Percentiles rank a stretch among this genome's conserved stretches.
Conservation (phyloP, 257 asterid species). For the Solanum habrochaites region DNA sequence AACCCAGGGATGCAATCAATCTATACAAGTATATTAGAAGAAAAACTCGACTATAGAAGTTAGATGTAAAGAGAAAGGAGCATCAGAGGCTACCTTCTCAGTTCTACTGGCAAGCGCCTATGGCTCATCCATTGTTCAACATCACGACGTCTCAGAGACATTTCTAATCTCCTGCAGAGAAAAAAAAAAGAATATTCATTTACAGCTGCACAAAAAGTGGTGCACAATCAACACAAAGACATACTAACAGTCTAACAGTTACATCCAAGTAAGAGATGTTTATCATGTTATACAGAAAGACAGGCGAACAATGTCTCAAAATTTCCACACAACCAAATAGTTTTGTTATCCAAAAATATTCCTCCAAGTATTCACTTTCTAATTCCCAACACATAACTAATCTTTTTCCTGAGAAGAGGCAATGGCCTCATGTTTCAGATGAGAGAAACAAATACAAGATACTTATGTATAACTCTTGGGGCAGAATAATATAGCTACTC, state of each 20-base stretch:
- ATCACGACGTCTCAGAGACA: constrained; percentile 79
- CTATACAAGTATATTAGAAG: not conserved
- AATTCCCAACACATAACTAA: not conserved
- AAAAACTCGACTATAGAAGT: not conserved
- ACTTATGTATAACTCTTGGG: not conserved
- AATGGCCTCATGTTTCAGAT: not conserved
- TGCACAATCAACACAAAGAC: not conserved
- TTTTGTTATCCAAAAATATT: not conserved
- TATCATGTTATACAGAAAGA: not conserved
- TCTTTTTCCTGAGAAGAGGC: not conserved
- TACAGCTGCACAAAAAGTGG: not conserved
- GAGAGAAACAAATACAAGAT: not conserved
- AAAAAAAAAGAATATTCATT: not conserved
- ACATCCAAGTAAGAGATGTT: not conserved
- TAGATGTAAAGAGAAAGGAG: not conserved
- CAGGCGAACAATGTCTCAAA: not conserved
- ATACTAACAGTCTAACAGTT: not conserved
- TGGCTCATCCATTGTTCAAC: constrained; percentile 98
- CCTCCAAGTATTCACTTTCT: not conserved
- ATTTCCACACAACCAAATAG: not conserved
- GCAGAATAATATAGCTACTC: not conserved
- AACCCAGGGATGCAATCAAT: not conserved
- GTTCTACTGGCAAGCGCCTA: constrained; percentile 65
- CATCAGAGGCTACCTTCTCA: constrained; percentile 42
- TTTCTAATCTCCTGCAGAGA: constrained; percentile 60